Evolutionary conservation across 202 grass and related monocot species (phyloP), one percentile per base, ranked within the genome.

Genomic region (Musa balbisiana): DNA sequence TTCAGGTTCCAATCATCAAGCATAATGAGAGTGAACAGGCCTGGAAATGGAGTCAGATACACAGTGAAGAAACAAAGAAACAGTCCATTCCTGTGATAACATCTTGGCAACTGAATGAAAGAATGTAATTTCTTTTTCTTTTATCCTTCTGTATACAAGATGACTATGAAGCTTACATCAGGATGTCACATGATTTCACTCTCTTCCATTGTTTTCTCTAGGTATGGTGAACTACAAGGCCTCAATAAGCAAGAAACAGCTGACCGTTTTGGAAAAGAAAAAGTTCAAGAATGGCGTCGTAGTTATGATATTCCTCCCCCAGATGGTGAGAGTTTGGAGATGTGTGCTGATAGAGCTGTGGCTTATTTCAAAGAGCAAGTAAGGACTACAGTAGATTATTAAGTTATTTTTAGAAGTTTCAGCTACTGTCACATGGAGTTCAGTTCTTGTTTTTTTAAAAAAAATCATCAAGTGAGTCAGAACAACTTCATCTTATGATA

Each of bases 181-280:
- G 33, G 5, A 43, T 43, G 33, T 43, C 33, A 43, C 33, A 43
- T 43, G 33, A 43, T 43, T 43, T 43, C 33, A 43, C 43, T 52
- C 9, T 70, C 51, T 51, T 23, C 12, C 19, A 65, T 53, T 53
- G 1, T 21, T 76, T 71, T 69, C 75, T 80, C 52, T 73, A 93
- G 90, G 90, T 97, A 97, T 62, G 88, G 88, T 64, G 88, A 97
- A 53, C 67, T 97, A 70, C 93, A 97, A 89, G 90, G 93, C 49
- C 90, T 97, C 62, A 93, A 97, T 66, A 93, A 93, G 83, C 88
- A 97, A 84, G 90, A 97, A 83, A 97, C 93, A 76, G 86, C 90
- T 23, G 87, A 93, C 59, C 68, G 69, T 11, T 97, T 85, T 81
- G 93, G 93, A 8, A 87, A 86, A 67, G 84, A 97, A 51, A 87